Evolutionary conservation across 192 early-diverging fungal species (phyloP).

Genomic region (Gigaspora rosea): DNA sequence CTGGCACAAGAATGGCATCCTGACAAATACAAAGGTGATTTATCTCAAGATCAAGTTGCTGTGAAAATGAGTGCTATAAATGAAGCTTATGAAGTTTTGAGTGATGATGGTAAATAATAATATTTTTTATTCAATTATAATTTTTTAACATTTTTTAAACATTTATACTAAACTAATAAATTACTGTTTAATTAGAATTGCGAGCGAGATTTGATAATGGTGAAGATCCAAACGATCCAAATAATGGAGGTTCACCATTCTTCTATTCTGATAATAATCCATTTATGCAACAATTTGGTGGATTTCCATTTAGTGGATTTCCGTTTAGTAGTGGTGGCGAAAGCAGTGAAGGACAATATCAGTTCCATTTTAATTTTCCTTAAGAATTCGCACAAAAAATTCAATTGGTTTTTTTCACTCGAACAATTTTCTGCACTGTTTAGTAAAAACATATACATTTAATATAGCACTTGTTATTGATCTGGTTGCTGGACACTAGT

Average conservation of each 20-base stretch:
- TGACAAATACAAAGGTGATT: slow-evolving; percentile 77
- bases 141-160: neutral
- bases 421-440: no score
- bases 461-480: no score
- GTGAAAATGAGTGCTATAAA: slow-evolving; percentile 94
- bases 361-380: neutral
- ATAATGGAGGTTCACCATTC: neutral
- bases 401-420: no score
- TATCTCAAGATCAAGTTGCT: slow-evolving; percentile 73
- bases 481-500: no score
- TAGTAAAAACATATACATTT: no score
- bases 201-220: slow-evolving; percentile 73
- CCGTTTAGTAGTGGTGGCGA: slow-evolving; percentile 12
- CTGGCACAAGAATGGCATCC: slow-evolving; percentile 88
- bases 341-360: neutral
- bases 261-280: neutral
- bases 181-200: slow-evolving; percentile 42
- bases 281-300: slow-evolving; percentile 9
- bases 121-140: neutral
- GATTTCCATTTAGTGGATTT: slow-evolving; percentile 6
- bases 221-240: slow-evolving; percentile 76
- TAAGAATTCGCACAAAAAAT: neutral
- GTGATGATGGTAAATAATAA: slow-evolving; percentile 52
- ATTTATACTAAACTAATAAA: neutral
- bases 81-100: slow-evolving; percentile 87